A percentile compares a stretch with the other conserved stretches of the same genome.
Conservation (phyloP, 148 eudicot genomes). For the Arctostaphylos glauca region DNA sequence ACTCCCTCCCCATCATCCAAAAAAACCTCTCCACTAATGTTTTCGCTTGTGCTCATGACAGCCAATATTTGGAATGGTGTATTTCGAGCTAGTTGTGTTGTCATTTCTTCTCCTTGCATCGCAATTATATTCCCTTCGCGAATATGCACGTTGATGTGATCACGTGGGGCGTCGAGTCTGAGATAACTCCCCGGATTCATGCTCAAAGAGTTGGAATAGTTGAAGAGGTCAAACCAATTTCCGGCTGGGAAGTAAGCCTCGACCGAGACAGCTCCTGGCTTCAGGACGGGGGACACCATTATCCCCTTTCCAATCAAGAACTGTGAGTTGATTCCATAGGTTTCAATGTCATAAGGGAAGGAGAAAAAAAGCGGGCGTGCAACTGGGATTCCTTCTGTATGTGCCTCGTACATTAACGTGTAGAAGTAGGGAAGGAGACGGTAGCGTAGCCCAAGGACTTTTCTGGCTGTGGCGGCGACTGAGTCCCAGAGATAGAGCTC, state of each 20-base stretch:
- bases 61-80: constrained; percentile 64
- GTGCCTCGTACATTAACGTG: constrained; percentile 66
- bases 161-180: constrained; percentile 57
- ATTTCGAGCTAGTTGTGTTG: constrained; percentile 56
- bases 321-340: constrained; percentile 61
- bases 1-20: constrained; percentile 67
- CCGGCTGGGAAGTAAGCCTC: constrained; percentile 72
- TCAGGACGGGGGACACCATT: constrained; percentile 73
- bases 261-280: constrained; percentile 41
- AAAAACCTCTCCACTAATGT: constrained; percentile 54
- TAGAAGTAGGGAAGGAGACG: constrained; percentile 72
- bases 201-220: constrained; percentile 48
- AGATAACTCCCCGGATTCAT: constrained; percentile 32
- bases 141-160: constrained; percentile 65
- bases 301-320: constrained; percentile 76
- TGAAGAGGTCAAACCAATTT: constrained; percentile 75
- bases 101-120: constrained; percentile 73
- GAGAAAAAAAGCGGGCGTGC: constrained; percentile 85
- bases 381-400: constrained; percentile 55
- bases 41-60: constrained; percentile 32
- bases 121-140: constrained; percentile 67
- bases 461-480: constrained; percentile 67
- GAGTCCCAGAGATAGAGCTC: constrained; percentile 82
- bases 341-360: constrained; percentile 51
- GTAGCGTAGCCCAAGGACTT: constrained; percentile 76